Conservation (phyloP, 805 yeast genomes). For the Barnettozyma siamensis region DNA sequence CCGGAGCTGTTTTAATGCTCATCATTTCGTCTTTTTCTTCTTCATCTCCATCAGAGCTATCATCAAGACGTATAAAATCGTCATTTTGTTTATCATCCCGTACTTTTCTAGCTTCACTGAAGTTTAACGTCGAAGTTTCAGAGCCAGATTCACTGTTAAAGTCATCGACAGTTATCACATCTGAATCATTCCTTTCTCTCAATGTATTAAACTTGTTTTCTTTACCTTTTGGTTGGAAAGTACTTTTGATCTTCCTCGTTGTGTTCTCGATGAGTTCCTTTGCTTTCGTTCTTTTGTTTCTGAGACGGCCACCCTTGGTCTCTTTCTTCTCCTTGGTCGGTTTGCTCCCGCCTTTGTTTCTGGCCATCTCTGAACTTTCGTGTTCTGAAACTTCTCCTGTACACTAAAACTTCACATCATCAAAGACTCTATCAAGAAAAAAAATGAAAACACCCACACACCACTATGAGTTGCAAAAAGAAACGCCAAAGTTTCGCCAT, state of each 20-base stretch:
- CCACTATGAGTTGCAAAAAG: too few species aligned
- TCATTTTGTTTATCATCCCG: not conserved
- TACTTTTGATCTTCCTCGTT: not conserved
- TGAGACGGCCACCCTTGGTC: not conserved
- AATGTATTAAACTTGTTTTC: not conserved
- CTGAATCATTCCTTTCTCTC: not conserved
- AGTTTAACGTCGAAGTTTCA: not conserved
- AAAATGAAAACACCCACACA: not conserved
- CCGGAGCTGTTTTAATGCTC: slow-evolving; percentile 1
- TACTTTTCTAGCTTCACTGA: not conserved
- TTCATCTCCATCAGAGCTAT: slow-evolving; percentile 7
- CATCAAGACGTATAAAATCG: slow-evolving; percentile 1
- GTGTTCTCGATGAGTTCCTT: not conserved
- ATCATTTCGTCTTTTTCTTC: slow-evolving; percentile 6
- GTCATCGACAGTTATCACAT: not conserved
- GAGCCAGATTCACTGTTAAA: not conserved
- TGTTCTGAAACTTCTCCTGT: too few species aligned
- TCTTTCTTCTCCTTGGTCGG: not conserved
- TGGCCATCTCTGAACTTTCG: not conserved
- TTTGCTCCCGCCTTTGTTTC: not conserved
- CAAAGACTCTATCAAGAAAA: not conserved
- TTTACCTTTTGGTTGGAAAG: not conserved
- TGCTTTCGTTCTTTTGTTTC: not conserved
- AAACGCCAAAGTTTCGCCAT: not conserved
- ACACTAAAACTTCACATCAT: not conserved